Evolutionary conservation across 2,329 filamentous ascomycete species (phyloP).

Genomic region (Diaporthe sp.): DNA sequence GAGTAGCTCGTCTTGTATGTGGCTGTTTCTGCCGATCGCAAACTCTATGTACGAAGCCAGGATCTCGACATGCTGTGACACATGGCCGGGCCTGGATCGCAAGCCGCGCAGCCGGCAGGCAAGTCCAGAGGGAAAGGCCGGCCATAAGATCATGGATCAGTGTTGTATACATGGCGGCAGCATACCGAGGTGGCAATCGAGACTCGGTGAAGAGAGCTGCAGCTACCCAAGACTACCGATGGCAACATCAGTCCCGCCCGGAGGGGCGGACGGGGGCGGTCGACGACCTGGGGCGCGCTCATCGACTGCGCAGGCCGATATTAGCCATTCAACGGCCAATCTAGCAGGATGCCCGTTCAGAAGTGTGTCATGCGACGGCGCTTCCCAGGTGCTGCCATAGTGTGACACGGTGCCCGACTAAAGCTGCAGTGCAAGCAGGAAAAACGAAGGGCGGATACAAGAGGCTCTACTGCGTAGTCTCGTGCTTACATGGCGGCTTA

Average conservation of each 20-base stretch:
- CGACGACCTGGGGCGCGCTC: not conserved
- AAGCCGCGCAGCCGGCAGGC: constrained; percentile 14
- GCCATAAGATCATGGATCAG: constrained; percentile 16
- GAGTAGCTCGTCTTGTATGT: constrained; percentile 26
- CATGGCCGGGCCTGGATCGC: constrained; percentile 7
- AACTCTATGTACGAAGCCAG: constrained; percentile 17
- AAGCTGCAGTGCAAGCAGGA: constrained; percentile 28
- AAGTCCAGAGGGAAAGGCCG: not conserved
- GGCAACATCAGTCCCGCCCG: not conserved
- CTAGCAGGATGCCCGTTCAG: constrained; percentile 19
- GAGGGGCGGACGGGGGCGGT: not conserved
- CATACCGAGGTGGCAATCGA: constrained; percentile 27
- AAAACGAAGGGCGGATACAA: constrained; percentile 24
- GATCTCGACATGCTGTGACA: constrained; percentile 30
- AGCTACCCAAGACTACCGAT: constrained; percentile 27
- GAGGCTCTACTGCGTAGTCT: constrained; percentile 25
- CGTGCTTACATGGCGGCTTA: constrained; percentile 39
- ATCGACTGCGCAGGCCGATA: constrained; percentile 19
- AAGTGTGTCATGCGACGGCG: constrained; percentile 29
- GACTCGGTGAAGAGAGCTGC: constrained; percentile 36
- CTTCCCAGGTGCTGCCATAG: not conserved
- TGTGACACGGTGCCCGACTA: constrained; percentile 21
- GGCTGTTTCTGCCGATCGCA: constrained; percentile 16
- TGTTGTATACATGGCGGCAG: constrained; percentile 20
- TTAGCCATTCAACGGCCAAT: constrained; percentile 20